These are phyloP conservation scores for Zygosaccharomyces lentus DNA, from an alignment of 805 yeast species.

Conservation along the genomic window DNA sequence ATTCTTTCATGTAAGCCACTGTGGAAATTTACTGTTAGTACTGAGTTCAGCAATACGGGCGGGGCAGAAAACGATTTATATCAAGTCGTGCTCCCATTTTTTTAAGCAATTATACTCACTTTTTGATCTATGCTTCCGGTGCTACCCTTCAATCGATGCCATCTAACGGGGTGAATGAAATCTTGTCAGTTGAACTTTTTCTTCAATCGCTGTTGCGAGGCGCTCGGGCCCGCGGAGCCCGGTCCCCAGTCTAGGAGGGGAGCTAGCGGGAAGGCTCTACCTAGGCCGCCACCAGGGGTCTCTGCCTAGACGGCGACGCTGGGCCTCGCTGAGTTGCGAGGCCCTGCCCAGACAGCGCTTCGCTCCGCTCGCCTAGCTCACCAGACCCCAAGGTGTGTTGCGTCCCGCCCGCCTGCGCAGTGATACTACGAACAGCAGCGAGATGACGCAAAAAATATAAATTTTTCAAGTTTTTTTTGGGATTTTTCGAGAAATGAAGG, in stretches of 20 bases:
- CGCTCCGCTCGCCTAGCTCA: neutral
- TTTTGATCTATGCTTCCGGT: slow-evolving; percentile 9
- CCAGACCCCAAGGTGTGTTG: neutral
- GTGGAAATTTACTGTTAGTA: slow-evolving; percentile 9
- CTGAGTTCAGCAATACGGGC: neutral
- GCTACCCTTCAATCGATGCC: slow-evolving; percentile 4
- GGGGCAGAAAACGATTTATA: neutral
- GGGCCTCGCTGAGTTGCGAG: neutral
- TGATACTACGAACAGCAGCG: neutral
- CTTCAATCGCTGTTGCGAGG: slow-evolving; percentile 4
- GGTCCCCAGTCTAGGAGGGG: neutral
- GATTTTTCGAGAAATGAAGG: neutral
- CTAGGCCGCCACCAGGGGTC: neutral
- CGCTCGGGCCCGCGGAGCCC: slow-evolving; percentile 4
- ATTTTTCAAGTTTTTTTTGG: no score
- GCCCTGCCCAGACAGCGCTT: neutral
- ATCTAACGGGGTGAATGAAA: slow-evolving; percentile 1
- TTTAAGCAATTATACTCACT: slow-evolving; percentile 3
- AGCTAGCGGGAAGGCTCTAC: neutral
- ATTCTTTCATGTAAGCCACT: slow-evolving; percentile 98
- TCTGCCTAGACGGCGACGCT: neutral
- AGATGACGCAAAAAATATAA: neutral
- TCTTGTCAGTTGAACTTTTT: slow-evolving; percentile 6
- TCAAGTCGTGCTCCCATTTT: neutral
- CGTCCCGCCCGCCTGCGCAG: neutral